Conservation (phyloP, 2,329 filamentous ascomycete genomes). For the Botrytis fragariae region DNA sequence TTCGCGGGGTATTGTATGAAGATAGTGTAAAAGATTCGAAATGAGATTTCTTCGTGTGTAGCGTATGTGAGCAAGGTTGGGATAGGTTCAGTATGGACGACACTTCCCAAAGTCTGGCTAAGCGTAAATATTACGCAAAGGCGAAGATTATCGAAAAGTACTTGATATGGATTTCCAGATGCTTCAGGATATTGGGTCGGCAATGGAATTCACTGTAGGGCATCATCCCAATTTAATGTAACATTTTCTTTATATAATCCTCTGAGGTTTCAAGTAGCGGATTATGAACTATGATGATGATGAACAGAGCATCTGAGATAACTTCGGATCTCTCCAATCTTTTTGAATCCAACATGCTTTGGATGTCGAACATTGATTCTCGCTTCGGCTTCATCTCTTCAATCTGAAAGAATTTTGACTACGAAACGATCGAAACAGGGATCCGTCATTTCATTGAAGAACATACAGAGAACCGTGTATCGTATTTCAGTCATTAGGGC, state of each 20-base stretch:
- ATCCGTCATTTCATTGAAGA: background rate
- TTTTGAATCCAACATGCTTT: background rate
- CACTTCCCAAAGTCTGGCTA: background rate
- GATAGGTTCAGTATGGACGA: background rate
- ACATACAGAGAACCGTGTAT: background rate
- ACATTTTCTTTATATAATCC: background rate
- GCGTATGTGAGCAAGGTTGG: no score
- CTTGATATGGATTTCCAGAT: background rate
- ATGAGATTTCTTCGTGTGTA: no score
- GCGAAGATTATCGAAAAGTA: background rate
- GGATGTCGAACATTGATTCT: background rate
- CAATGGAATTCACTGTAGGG: background rate
- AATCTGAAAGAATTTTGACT: background rate
- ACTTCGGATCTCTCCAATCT: background rate
- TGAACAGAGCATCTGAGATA: background rate
- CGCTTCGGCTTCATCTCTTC: background rate
- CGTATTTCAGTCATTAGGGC: background rate
- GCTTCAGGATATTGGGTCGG: background rate
- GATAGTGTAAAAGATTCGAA: no score
- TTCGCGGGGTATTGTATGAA: no score
- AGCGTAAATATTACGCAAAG: no score
- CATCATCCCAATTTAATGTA: background rate
- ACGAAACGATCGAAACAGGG: background rate
- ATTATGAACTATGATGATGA: background rate
- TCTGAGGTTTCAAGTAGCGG: background rate